Base-by-base conservation (phyloP, 2,329 filamentous ascomycete species). In the Botrytis aclada region DNA sequence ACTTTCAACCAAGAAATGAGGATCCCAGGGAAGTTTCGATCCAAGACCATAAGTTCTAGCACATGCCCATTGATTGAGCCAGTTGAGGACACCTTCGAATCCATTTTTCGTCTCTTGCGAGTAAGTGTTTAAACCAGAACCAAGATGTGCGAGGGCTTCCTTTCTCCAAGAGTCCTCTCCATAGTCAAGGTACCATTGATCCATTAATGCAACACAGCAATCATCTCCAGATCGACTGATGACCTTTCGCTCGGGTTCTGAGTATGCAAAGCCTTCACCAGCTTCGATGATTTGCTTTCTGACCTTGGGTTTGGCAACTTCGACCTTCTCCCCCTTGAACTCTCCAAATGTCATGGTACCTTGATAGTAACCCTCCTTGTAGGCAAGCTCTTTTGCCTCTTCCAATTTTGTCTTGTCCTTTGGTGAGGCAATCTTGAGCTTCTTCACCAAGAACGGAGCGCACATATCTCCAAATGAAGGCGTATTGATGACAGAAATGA, bases 171-270 rank as follows among this genome's bases (percentile, higher is more conserved):
- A 88, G 61, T 93, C 93, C 83, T 95, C 93, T 75, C 96, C 96
- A 80, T 99, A 99, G 84, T 98, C 95, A 79, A 99, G 86, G 84
- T 97, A 99, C 95, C 96, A 99, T 83, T 99, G 96, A 79, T 98
- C 95, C 80, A 98, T 90, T 77, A 95, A 90, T 43, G 94, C 93
- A 74, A 96, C 95, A 73, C 97, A 94, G 81, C 96, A 98, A 77
- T 97, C 93, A 80, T 98, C 95, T 41, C 92, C 93, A 78, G 93
- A 97, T 82, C 96, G 88, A 80, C 92, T 95, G 74, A 97, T 89
- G 77, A 98, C 96, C 82, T 92, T 89, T 78, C 92, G 92, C 82
- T 98, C 95, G 3, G 96, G 96, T 82, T 99, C 96, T 20, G 93
- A 94, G 81, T 98, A 99, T 77, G 90, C 89, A 82, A 99, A 98